Evolutionary conservation across 2,329 filamentous ascomycete genomes (phyloP), one percentile per base, ranked within the genome.

Genomic region (Aspergillus tubingensis): DNA sequence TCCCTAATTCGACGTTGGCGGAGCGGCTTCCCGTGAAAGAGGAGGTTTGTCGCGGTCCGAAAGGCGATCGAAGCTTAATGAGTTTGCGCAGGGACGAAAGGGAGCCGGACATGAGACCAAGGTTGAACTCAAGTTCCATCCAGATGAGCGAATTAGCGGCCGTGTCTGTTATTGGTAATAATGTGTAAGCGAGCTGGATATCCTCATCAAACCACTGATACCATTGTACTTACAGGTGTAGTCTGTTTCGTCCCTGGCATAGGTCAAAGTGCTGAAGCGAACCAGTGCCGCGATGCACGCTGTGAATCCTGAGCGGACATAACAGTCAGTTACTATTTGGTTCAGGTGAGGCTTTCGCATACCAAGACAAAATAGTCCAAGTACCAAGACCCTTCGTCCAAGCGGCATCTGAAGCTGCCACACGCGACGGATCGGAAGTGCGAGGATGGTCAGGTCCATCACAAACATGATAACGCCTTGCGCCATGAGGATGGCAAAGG

Each of bases 121-220:
- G 50, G 8, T 64, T 64, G 59, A 69, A 69, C 27, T 69, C 67
- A 8, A 67, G 57, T 6, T 59, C 58, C 67, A 69, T 68, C 62
- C 63, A 67, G 58, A 65, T 65, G 3, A 68, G 52, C 3, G 67
- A 64, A 1, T 57, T 55, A 5, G 60, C 51, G 5, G 61, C 57
- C 1, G 65, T 62, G 8, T 68, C 64, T 64, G 36, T n/a, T 7
- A 15, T n/a, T 44, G 30, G 10, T 52, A n/a, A 25, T 13, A 4
- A 41, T 27, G n/a, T 19, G 17, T 30, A 8, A n/a, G 17, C 13
- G 23, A 2, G 43, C 48, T 21, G 30, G 13, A 27, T 7, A 23
- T 8, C 2, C 11, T 23, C 13, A 13, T 44, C 1, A 11, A 7
- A 23, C 7, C 5, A 10, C 39, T 19, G 19, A 11, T 13, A 7